phyloP scores from a whole-genome alignment of 805 yeast genomes.

The Ogataea ganodermae region DNA sequence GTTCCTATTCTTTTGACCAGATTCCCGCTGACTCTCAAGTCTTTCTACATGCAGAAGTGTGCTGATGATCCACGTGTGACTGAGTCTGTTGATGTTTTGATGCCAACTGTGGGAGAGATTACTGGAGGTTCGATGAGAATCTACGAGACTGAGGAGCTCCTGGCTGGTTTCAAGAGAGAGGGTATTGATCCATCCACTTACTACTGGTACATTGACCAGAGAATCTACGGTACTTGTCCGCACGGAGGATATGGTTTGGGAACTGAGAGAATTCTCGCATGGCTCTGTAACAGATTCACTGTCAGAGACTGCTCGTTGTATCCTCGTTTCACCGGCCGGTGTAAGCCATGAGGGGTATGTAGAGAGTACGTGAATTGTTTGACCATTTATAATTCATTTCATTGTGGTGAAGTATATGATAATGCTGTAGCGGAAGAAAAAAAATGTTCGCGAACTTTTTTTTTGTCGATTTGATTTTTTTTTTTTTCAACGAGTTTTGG shows the following conservation, averaged over 20 bases:
- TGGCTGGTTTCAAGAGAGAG: conserved; percentile 93
- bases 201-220: conserved; percentile 95
- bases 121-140: conserved; percentile 99
- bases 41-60: conserved; percentile 97
- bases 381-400: neutral
- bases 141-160: conserved; percentile 72
- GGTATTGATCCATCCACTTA: conserved; percentile 77
- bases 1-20: conserved; percentile 88
- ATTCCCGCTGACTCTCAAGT: conserved; percentile 96
- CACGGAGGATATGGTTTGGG: conserved; percentile 99
- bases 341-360: conserved; percentile 68
- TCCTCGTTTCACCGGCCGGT: conserved; percentile 97
- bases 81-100: conserved; percentile 95
- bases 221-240: conserved; percentile 96
- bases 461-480: neutral
- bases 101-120: conserved; percentile 99
- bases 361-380: neutral
- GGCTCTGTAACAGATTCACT: conserved; percentile 97
- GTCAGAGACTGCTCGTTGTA: conserved; percentile 97
- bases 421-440: too few species aligned
- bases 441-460: neutral
- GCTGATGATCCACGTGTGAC: conserved; percentile 90
- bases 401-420: neutral
- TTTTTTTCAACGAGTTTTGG: neutral
- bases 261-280: conserved; percentile 95